phyloP scores from a whole-genome alignment of 805 yeast genomes.

The Metschnikowia vanudenii region DNA sequence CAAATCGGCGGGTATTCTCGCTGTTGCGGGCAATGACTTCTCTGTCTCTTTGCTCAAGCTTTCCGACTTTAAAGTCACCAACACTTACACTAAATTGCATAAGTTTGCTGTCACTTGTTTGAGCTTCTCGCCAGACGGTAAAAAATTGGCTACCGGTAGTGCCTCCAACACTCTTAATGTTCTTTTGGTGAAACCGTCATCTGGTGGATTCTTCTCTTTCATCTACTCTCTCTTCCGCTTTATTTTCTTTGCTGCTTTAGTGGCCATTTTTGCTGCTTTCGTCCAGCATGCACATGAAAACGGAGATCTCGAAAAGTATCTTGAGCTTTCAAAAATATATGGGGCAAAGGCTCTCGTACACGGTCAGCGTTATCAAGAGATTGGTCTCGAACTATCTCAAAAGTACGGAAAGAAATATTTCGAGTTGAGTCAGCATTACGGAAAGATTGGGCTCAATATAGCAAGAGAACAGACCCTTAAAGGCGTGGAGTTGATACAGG shows the following conservation, averaged over 20 bases:
- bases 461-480: slow-evolving; percentile 16
- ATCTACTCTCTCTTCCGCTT: slow-evolving; percentile 35
- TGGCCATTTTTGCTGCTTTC: slow-evolving; percentile 31
- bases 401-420: slow-evolving; percentile 21
- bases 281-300: slow-evolving; percentile 36
- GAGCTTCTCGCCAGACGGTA: slow-evolving; percentile 65
- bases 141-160: slow-evolving; percentile 66
- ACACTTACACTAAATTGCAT: slow-evolving; percentile 61
- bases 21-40: slow-evolving; percentile 64
- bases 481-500: slow-evolving; percentile 28
- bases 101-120: slow-evolving; percentile 75
- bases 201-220: slow-evolving; percentile 28
- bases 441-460: slow-evolving; percentile 18
- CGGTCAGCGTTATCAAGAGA: slow-evolving; percentile 15
- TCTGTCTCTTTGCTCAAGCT: slow-evolving; percentile 58
- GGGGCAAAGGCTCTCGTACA: slow-evolving; percentile 16
- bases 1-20: slow-evolving; percentile 42
- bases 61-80: slow-evolving; percentile 50
- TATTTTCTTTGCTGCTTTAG: slow-evolving; percentile 31
- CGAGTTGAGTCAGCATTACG: slow-evolving; percentile 24
- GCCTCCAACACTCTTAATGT: slow-evolving; percentile 75
- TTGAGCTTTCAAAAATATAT: slow-evolving; percentile 22
- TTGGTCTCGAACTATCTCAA: slow-evolving; percentile 16
- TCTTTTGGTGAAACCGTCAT: slow-evolving; percentile 12
- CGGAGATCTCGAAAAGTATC: slow-evolving; percentile 32